Base-by-base conservation (phyloP, 768 basidiomycete species). In the Vishniacozyma victoriae region DNA sequence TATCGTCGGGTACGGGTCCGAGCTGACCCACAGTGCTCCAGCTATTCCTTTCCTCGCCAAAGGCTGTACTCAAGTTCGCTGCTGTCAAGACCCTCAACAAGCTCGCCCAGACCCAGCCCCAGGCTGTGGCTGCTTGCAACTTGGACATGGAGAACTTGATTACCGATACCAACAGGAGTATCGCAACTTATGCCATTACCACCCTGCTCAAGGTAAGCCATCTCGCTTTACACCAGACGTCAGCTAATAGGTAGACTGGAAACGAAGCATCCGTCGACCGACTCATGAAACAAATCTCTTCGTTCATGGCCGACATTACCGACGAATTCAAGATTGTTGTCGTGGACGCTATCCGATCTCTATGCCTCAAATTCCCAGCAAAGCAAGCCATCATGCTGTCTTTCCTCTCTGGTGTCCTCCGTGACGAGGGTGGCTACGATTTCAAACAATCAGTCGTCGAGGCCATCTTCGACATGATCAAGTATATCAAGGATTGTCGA, bases 301-400 rank as follows among this genome's bases (percentile, higher is more conserved):
- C 90, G 33, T 99, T 99, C 78, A 95, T 99, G 92, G 80, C 85
- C 48, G 95, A 99, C 73, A 97, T 99, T 74, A 93, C 89, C 57
- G 95, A 99, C 73, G 95, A 99, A 74, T 99, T 99, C 81, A 97
- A 96, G 77, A 92, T 97, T 69, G 95, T 99, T 75, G 95, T 99
- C 41, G 95, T 99, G 47, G 91, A 96, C 53, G 95, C 95, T 49
- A 91, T 99, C 70, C 87, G 95, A 42, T 90, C 93, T 7, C 82
- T 99, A 24, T 97, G 92, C 75, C 84, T 99, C 76, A 99, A 99
- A 73, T 99, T 99, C 79, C 95, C 95, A 2, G 76, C 85, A 25
- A 99, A 99, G 75, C 91, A 99, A 65, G 85, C 82, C 1, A 86
- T 90, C 33, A 97, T 99, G 93, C 84, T 99, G 48, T 82, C 85